Evolutionary conservation across 805 yeast species (phyloP).

Genomic region (Kodamaea kaohsiungensis): DNA sequence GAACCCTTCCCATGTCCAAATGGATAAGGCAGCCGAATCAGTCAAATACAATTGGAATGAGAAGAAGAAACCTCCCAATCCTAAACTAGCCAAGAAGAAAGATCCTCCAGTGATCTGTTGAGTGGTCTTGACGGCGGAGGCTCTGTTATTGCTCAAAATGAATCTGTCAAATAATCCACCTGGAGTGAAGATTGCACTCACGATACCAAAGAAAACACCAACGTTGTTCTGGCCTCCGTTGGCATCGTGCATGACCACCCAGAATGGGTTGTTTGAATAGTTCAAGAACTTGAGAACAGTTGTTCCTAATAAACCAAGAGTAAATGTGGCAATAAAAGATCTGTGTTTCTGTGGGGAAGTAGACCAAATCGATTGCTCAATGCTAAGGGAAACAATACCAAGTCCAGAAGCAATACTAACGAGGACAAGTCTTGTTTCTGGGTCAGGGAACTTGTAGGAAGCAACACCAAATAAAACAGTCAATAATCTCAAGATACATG

Average conservation of each 20-base stretch:
- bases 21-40: slow-evolving; percentile 83
- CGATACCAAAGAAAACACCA: slow-evolving; percentile 64
- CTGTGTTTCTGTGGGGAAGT: slow-evolving; percentile 32
- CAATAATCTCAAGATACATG: slow-evolving; percentile 54
- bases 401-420: slow-evolving; percentile 69
- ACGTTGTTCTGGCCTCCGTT: slow-evolving; percentile 85
- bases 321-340: slow-evolving; percentile 56
- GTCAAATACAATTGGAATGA: slow-evolving; percentile 71
- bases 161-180: slow-evolving; percentile 7
- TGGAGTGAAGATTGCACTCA: slow-evolving; percentile 64
- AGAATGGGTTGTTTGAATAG: slow-evolving; percentile 88
- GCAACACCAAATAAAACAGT: slow-evolving; percentile 72
- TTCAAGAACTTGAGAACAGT: slow-evolving; percentile 72
- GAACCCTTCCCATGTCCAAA: slow-evolving; percentile 97
- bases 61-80: slow-evolving; percentile 76
- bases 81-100: slow-evolving; percentile 54
- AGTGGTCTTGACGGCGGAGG: neutral
- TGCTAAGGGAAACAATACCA: slow-evolving; percentile 58
- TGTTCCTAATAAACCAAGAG: slow-evolving; percentile 72
- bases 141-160: neutral
- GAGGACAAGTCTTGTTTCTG: slow-evolving; percentile 66
- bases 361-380: slow-evolving; percentile 45
- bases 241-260: slow-evolving; percentile 88
- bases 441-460: slow-evolving; percentile 66
- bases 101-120: slow-evolving; percentile 40